Percentiles rank a stretch among this genome's conserved stretches.
phyloP scores from a whole-genome alignment of 352 stramenopile genomes.

The Phytophthora foliorum region DNA sequence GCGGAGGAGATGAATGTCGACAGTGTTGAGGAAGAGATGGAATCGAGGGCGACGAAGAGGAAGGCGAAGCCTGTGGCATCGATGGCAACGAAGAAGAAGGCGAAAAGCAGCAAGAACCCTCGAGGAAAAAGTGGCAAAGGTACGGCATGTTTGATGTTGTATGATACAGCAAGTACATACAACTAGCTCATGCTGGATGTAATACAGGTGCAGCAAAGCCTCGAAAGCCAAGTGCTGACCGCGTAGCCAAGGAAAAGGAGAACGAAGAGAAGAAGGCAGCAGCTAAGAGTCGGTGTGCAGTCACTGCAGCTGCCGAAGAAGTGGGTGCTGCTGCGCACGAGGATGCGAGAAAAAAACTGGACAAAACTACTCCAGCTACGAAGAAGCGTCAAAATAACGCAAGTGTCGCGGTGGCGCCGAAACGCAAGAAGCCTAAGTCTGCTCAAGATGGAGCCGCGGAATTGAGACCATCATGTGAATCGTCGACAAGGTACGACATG shows the following conservation, averaged over 20 bases:
- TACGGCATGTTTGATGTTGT: neutral
- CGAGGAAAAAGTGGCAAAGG: neutral
- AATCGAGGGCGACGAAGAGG: neutral
- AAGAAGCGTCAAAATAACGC: neutral
- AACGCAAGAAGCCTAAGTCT: no score
- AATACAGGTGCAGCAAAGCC: neutral
- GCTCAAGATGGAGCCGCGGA: no score
- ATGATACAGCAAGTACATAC: neutral
- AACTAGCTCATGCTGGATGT: neutral
- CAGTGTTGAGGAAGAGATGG: no score
- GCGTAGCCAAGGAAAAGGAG: neutral
- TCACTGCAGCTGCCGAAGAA: neutral
- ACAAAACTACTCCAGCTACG: neutral
- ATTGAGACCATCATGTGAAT: no score
- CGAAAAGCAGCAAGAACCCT: neutral
- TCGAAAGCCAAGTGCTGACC: conserved; percentile 1
- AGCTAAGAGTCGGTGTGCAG: neutral
- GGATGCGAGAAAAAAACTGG: neutral
- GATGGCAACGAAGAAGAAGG: neutral
- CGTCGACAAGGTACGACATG: no score
- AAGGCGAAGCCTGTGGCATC: neutral
- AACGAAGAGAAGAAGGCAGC: conserved; percentile 1
- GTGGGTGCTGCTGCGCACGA: neutral
- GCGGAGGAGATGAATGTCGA: neutral
- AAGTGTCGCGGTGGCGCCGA: no score